These are phyloP conservation scores for Castanospermum australe DNA, from an alignment of 306 rosid species.

Conservation along the genomic window DNA sequence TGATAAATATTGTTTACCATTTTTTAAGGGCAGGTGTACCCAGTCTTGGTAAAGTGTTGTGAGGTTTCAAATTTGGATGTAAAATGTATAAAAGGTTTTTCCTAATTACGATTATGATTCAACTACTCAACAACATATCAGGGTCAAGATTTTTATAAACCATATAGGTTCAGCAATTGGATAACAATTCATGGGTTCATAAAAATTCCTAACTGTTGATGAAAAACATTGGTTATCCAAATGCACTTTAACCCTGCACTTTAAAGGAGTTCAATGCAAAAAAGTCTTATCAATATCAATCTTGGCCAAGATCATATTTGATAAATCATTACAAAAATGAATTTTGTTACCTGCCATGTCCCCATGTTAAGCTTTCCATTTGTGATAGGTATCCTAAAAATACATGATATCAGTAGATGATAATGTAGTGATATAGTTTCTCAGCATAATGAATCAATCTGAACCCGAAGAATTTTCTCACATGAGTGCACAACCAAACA, in stretches of 20 bases:
- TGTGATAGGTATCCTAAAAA: constrained; percentile 82
- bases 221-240: not conserved
- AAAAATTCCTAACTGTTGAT: not conserved
- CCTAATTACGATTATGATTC: constrained; percentile 11
- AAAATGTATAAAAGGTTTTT: not conserved
- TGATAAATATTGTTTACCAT: not conserved
- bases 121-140: not conserved
- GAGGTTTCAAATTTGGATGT: not conserved
- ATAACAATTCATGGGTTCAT: not conserved
- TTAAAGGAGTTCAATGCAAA: too few relatives aligned
- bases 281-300: too few relatives aligned
- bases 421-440: not conserved
- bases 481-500: constrained; percentile 89
- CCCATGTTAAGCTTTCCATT: constrained; percentile 96
- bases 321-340: not conserved
- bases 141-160: not conserved
- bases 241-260: not conserved
- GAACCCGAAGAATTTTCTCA: constrained; percentile 32
- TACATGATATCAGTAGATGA: constrained; percentile 20
- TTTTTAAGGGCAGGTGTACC: not conserved
- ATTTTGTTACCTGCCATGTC: constrained; percentile 81
- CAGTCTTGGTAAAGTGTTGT: not conserved
- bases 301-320: not conserved
- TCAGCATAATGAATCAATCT: constrained; percentile 22
- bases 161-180: not conserved